Conservation (phyloP, 2,329 filamentous ascomycete species). For the Aureobasidium namibiae region DNA sequence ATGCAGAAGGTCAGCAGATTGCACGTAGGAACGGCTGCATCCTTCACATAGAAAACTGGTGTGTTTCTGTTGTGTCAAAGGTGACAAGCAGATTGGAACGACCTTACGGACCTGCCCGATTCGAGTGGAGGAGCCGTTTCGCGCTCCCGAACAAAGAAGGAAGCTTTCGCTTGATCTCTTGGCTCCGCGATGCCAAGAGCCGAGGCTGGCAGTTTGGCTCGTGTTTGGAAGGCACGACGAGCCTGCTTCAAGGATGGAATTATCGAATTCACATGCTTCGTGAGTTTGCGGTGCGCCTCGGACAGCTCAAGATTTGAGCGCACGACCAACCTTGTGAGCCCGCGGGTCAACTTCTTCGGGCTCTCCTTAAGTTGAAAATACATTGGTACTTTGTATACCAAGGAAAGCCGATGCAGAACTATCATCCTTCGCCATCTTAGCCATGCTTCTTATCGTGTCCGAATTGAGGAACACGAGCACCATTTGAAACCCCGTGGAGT, state of each 20-base stretch:
- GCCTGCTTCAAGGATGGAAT: no score
- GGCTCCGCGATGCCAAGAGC: background rate
- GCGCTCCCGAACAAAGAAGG: background rate
- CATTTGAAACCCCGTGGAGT: background rate
- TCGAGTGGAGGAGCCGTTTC: background rate
- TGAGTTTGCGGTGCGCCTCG: background rate
- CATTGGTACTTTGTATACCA: background rate
- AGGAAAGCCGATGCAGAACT: background rate
- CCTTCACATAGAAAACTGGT: background rate
- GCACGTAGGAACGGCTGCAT: background rate
- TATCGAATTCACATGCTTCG: no score
- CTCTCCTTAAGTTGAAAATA: background rate
- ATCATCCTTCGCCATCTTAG: background rate
- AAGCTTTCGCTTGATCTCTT: constrained; percentile 5
- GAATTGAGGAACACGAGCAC: background rate
- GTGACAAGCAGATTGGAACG: background rate
- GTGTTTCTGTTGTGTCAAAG: background rate
- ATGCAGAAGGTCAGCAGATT: constrained; percentile 5
- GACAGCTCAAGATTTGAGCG: background rate
- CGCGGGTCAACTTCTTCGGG: background rate
- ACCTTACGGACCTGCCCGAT: constrained; percentile 6
- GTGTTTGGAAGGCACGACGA: no score
- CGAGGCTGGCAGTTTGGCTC: background rate
- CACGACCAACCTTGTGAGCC: background rate
- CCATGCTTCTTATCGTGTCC: constrained; percentile 4